phyloP scores from a whole-genome alignment of 495 filamentous ascomycete species.

The Penicillium alfredii region DNA sequence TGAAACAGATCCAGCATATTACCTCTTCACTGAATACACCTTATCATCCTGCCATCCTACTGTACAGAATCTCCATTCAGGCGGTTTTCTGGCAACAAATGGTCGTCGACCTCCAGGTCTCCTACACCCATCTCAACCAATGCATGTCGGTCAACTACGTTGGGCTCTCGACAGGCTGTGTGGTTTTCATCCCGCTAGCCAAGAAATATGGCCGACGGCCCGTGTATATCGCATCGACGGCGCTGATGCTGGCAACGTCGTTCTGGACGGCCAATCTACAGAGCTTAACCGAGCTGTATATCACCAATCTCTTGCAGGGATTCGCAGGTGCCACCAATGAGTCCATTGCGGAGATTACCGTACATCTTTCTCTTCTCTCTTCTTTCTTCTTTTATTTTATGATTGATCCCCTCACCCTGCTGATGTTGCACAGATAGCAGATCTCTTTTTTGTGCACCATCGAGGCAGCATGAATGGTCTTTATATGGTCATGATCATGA shows the following conservation, averaged over 20 bases:
- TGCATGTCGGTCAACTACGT: conserved; percentile 31
- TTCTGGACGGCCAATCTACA: conserved; percentile 25
- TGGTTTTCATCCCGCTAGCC: conserved; percentile 30
- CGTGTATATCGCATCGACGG: conserved; percentile 28
- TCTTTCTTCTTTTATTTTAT: not conserved
- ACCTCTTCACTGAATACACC: too few species aligned
- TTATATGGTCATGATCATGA: conserved; percentile 33
- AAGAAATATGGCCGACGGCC: conserved; percentile 32
- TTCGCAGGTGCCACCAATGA: conserved; percentile 34
- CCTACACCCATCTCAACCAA: conserved; percentile 23
- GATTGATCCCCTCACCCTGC: not conserved
- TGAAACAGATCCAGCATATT: not conserved
- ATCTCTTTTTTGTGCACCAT: conserved; percentile 37
- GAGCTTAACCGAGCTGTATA: conserved; percentile 23
- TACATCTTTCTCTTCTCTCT: too few species aligned
- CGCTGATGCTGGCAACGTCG: conserved; percentile 25
- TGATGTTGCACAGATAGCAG: conserved; percentile 25
- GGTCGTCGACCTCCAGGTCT: conserved; percentile 24
- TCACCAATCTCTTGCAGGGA: conserved; percentile 27
- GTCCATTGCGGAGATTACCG: conserved; percentile 31
- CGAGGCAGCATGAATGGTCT: conserved; percentile 32
- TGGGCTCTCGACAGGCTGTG: conserved; percentile 26
- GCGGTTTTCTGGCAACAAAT: conserved; percentile 34
- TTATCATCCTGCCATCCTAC: not conserved
- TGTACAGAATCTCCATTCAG: conserved; percentile 27